These are phyloP conservation scores for Salix brachista DNA, from an alignment of 345 rosid species.

Conservation along the genomic window DNA sequence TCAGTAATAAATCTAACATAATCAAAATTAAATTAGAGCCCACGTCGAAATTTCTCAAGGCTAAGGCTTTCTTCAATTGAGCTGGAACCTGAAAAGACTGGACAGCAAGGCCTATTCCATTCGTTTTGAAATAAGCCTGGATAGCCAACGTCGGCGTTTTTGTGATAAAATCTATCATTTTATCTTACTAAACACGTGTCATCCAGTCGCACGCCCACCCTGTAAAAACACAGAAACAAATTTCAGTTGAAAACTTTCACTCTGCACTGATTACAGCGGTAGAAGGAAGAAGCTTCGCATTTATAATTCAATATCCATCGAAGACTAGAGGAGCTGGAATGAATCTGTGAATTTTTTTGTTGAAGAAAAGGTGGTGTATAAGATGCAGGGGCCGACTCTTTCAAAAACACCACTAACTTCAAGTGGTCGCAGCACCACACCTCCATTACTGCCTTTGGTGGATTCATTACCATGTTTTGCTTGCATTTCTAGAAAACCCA, in stretches of 20 bases:
- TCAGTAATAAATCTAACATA: not conserved
- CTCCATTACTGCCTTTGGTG: slow-evolving; percentile 43
- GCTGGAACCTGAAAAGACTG: not conserved
- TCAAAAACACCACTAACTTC: slow-evolving; percentile 36
- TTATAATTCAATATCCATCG: not conserved
- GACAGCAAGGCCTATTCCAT: not conserved
- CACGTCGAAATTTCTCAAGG: no score
- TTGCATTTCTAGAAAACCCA: slow-evolving; percentile 29
- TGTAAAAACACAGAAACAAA: no score
- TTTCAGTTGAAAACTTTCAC: no score
- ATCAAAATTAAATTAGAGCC: not conserved
- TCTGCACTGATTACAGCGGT: not conserved
- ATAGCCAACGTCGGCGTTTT: not conserved
- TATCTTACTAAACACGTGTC: not conserved
- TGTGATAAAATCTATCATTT: not conserved
- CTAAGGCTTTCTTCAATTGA: not conserved
- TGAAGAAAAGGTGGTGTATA: not conserved
- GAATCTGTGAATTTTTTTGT: slow-evolving; percentile 16
- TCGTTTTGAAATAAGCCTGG: not conserved
- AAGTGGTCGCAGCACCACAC: slow-evolving; percentile 26
- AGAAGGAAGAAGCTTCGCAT: not conserved
- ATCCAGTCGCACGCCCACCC: not conserved
- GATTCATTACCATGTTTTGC: slow-evolving; percentile 52
- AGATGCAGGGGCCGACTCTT: slow-evolving; percentile 43
- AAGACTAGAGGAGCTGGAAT: slow-evolving; percentile 10